Base-by-base conservation (phyloP, 495 filamentous ascomycete genomes). In the Xylona heveae region DNA sequence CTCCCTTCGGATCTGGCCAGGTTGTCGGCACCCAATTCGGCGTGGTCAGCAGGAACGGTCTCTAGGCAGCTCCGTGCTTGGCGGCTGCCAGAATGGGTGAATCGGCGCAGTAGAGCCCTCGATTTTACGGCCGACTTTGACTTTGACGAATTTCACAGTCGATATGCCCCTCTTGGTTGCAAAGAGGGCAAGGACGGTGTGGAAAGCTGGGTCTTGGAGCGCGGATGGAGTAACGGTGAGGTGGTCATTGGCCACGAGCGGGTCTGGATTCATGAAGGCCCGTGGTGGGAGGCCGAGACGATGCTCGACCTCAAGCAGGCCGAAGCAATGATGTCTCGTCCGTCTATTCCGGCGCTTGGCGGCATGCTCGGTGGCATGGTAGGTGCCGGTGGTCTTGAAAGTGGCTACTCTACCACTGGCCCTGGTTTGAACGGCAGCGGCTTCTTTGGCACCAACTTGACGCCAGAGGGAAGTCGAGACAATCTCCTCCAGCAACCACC, bases 41-140 rank as follows among this genome's bases (percentile, higher is more conserved):
- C 74, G 2, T 97, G 88, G 88, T 85, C 82, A 16, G 90, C 88
- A 9, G 78, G 78, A 15, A 71, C 75, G 1, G 80, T 95, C 1
- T 95, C 90, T 6, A 70, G 81, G 27, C 90, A 97, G 53, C 59
- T 97, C 10, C 76, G 88, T 19, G 68, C 77, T 24, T 95, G 88
- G 88, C 61, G 88, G 40, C 61, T 95, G 4, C 78, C 85, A 0
- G 88, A 97, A 49, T 97, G 88, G 88, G 79, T 82, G 1, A 95
- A 94, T 44, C 74, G 84, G 28, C 68, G 88, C 19, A 80, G 81
- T 41, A 85, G 80, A 50, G 66, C 76, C 38, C 68, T 95, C n/a
- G 88, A 95, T 49, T 95, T 91, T 49, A 97, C 88, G 0, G 79
- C 81, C 7, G 88, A 97, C 43, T 97, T 95, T 42, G 88, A 97